Percentiles rank a stretch among this genome's conserved stretches.
These are phyloP conservation scores for Smallanthus sonchifolius DNA, from an alignment of 129 eudicot genomes.

Conservation along the genomic window DNA sequence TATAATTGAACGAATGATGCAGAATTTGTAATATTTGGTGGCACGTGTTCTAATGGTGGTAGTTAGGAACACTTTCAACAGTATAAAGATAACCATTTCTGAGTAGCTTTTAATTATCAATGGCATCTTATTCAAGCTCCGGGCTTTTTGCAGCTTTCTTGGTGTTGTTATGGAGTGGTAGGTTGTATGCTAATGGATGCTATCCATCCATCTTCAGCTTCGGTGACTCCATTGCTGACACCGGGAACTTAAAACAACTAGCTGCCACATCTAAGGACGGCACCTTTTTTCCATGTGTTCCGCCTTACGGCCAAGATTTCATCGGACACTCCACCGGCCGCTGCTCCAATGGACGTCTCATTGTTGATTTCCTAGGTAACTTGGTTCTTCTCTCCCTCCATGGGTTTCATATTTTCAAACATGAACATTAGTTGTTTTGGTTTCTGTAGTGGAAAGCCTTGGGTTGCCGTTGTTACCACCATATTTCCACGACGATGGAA, in stretches of 20 bases:
- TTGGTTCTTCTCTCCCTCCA: background rate
- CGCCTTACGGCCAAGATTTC: slow-evolving; percentile 18
- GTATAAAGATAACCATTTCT: too few species aligned
- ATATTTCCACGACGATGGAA: background rate
- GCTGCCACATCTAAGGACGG: background rate
- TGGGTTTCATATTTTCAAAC: background rate
- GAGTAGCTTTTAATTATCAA: background rate
- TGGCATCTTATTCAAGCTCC: slow-evolving; percentile 1
- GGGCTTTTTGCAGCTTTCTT: background rate
- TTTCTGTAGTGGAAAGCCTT: slow-evolving; percentile 16
- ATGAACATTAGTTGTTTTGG: too few species aligned
- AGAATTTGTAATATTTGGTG: too few species aligned
- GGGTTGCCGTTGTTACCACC: slow-evolving; percentile 22
- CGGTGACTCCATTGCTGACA: slow-evolving; percentile 22
- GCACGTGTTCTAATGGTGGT: too few species aligned
- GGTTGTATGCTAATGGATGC: slow-evolving; percentile 4
- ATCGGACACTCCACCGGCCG: slow-evolving; percentile 1
- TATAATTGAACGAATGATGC: too few species aligned
- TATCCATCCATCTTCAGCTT: slow-evolving; percentile 23
- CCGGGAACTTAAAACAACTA: slow-evolving; percentile 9
- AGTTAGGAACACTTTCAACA: too few species aligned
- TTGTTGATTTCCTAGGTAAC: slow-evolving; percentile 15
- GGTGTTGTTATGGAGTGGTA: slow-evolving; percentile 2
- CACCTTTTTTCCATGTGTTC: background rate
- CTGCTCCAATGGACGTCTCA: slow-evolving; percentile 13